phyloP scores from a whole-genome alignment of 441 rosid genomes.

The Brassica hybrid region DNA sequence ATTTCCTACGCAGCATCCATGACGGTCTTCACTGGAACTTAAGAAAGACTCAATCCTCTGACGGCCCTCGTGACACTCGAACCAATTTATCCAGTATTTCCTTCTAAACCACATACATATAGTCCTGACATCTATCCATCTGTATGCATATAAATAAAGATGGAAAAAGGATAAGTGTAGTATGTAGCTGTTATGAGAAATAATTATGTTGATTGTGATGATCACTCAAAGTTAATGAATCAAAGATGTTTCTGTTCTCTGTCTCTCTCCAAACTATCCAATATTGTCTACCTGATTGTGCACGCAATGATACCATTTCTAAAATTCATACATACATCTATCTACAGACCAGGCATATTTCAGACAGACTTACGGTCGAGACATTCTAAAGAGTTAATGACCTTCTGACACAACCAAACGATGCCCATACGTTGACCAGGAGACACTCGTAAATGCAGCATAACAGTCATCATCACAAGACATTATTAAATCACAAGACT shows the following conservation, averaged over 20 bases:
- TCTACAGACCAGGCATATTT: too few relatives aligned
- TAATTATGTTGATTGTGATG: too few relatives aligned
- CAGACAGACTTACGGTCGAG: too few relatives aligned
- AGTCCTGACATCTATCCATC: neutral
- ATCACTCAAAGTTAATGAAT: too few relatives aligned
- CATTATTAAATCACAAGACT: neutral
- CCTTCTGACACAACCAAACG: too few relatives aligned
- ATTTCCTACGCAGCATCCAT: slow-evolving; percentile 88
- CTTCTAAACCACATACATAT: neutral
- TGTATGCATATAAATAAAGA: neutral
- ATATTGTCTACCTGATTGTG: neutral
- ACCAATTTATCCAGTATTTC: neutral
- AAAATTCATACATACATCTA: too few relatives aligned
- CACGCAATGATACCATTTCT: neutral
- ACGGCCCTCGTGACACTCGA: slow-evolving; percentile 59
- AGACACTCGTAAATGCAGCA: neutral
- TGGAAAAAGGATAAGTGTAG: neutral
- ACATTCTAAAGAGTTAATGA: too few relatives aligned
- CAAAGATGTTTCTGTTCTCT: too few relatives aligned
- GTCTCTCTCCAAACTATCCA: too few relatives aligned
- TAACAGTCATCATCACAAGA: too few relatives aligned
- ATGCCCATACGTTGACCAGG: neutral
- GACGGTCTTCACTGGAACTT: slow-evolving; percentile 97
- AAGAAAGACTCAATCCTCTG: slow-evolving; percentile 84
- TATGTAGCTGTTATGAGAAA: too few relatives aligned